Evolutionary conservation across 1,284 basidiomycete genomes (phyloP).

Genomic region (Ganoderma sp.): DNA sequence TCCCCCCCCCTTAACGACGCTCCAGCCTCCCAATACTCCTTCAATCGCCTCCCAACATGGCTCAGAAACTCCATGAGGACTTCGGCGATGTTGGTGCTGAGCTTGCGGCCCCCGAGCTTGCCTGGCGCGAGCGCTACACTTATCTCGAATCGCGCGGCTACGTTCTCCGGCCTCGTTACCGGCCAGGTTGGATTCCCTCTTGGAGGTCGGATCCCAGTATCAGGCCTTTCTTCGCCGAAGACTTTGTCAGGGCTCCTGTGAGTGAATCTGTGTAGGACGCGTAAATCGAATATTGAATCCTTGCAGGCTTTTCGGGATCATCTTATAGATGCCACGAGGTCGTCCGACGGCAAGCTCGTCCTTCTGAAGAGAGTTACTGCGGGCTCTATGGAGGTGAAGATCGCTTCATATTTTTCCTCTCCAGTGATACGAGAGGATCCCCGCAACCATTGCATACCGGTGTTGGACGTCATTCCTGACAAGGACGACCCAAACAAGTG

Average conservation of each 20-base stretch:
- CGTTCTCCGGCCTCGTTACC: constrained; percentile 21
- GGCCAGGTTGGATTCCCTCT: constrained; percentile 19
- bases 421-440: background rate
- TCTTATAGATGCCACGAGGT: background rate
- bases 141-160: constrained; percentile 18
- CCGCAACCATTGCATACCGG: background rate
- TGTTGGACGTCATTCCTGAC: background rate
- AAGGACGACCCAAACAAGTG: background rate
- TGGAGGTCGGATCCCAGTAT: constrained; percentile 22
- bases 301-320: background rate
- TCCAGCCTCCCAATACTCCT: background rate
- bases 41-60: background rate
- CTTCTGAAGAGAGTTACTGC: background rate
- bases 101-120: background rate
- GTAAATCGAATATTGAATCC: background rate
- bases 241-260: background rate
- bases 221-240: background rate
- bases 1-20: background rate
- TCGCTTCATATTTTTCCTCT: background rate
- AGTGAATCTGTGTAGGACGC: background rate
- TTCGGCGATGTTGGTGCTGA: background rate
- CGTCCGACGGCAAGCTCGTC: constrained; percentile 1
- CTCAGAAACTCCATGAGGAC: background rate
- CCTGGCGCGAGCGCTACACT: background rate
- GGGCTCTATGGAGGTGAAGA: background rate